These are phyloP conservation scores for Rubroboletus pulcherrimus DNA, from an alignment of 768 basidiomycete genomes.

Conservation along the genomic window DNA sequence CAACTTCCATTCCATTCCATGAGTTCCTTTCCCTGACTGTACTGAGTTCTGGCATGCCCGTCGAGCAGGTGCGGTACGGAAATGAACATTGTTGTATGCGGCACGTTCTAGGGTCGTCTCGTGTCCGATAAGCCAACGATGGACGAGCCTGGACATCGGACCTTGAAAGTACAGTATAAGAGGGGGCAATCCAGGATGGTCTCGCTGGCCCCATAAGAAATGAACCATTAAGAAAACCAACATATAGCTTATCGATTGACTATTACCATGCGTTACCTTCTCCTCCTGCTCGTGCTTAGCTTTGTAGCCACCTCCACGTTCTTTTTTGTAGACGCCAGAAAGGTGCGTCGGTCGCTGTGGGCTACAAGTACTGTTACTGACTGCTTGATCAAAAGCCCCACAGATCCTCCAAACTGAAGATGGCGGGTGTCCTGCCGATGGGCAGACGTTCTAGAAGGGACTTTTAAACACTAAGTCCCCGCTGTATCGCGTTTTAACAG, in stretches of 20 bases:
- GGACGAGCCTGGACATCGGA: slow-evolving; percentile 13
- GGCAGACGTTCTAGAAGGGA: slow-evolving; percentile 14
- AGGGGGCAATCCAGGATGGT: slow-evolving; percentile 4
- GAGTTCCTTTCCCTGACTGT: background rate
- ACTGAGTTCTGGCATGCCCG: slow-evolving; percentile 1
- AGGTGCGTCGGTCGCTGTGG: slow-evolving; percentile 15
- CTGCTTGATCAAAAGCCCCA: slow-evolving; percentile 13
- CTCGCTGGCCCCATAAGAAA: slow-evolving; percentile 27
- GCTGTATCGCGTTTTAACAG: background rate
- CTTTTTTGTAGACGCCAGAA: slow-evolving; percentile 29
- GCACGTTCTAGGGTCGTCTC: slow-evolving; percentile 28
- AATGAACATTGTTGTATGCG: slow-evolving; percentile 13
- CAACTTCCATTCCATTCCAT: slow-evolving; percentile 23
- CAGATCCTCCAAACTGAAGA: slow-evolving; percentile 13
- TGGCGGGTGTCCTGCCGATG: background rate
- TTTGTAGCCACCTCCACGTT: slow-evolving; percentile 28
- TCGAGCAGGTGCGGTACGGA: slow-evolving; percentile 15
- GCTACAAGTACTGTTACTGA: slow-evolving; percentile 2
- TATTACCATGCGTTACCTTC: slow-evolving; percentile 25
- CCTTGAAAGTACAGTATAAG: slow-evolving; percentile 26
- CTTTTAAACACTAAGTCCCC: slow-evolving; percentile 29
- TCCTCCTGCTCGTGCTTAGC: slow-evolving; percentile 27
- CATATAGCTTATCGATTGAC: background rate
- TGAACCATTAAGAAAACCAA: slow-evolving; percentile 24
- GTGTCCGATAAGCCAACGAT: slow-evolving; percentile 8